Conservation (phyloP, 495 filamentous ascomycete genomes). For the Penicillium maclennaniae region DNA sequence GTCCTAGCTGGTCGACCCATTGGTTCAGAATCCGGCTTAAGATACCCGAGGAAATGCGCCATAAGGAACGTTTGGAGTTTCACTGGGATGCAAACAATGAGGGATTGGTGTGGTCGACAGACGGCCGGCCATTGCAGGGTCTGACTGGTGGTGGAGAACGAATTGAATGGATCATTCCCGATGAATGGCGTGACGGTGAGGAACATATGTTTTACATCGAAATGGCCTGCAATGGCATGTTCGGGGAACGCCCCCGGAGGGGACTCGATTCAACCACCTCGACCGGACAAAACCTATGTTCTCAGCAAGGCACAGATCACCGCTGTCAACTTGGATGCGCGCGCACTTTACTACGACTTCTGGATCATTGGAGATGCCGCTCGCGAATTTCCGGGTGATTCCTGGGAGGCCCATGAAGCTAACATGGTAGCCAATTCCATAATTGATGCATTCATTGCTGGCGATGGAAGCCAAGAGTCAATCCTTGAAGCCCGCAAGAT, state of each 20-base stretch:
- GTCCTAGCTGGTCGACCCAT: constrained; percentile 97
- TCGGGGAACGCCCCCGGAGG: constrained; percentile 87
- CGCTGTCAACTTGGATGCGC: constrained; percentile 79
- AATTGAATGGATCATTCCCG: constrained; percentile 83
- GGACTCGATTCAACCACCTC: constrained; percentile 84
- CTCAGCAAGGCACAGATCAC: constrained; percentile 80
- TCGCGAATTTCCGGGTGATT: constrained; percentile 71
- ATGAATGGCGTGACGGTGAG: constrained; percentile 75
- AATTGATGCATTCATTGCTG: constrained; percentile 81
- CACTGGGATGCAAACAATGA: constrained; percentile 95
- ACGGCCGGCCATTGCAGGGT: constrained; percentile 87
- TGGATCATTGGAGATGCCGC: constrained; percentile 93
- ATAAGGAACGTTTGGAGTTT: constrained; percentile 80
- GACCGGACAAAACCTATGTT: constrained; percentile 73
- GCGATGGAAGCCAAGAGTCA: constrained; percentile 66
- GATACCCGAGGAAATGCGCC: constrained; percentile 64
- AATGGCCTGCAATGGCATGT: constrained; percentile 99
- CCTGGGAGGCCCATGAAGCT: constrained; percentile 83
- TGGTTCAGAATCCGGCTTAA: constrained; percentile 86
- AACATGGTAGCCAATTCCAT: constrained; percentile 79
- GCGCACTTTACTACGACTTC: constrained; percentile 82
- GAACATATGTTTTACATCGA: constrained; percentile 90
- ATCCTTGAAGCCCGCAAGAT: constrained; percentile 77
- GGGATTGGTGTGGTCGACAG: constrained; percentile 82
- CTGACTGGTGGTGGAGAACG: constrained; percentile 89